These are phyloP conservation scores for Phytophthora melonis DNA, from an alignment of 352 stramenopile species.

Conservation along the genomic window DNA sequence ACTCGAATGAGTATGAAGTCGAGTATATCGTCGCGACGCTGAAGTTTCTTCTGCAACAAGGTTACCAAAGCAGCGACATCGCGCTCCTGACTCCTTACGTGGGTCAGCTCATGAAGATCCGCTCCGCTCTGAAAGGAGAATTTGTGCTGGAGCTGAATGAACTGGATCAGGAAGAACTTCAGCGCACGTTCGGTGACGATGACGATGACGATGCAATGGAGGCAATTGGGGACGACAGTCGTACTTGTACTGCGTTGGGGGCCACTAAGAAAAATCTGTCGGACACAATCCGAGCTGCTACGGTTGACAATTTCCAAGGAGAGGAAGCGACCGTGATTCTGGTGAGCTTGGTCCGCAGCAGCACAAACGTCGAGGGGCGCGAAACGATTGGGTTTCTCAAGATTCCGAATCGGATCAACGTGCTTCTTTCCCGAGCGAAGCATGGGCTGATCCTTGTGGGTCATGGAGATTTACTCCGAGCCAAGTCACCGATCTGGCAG, in stretches of 20 bases:
- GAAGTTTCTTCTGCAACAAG: constrained; percentile 77
- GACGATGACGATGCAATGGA: constrained; percentile 22
- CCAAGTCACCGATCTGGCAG: constrained; percentile 57
- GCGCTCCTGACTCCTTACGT: constrained; percentile 87
- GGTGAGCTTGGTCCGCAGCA: constrained; percentile 71
- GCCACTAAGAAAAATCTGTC: constrained; percentile 43
- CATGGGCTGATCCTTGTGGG: constrained; percentile 71
- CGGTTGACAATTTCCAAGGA: constrained; percentile 82
- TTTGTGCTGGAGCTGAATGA: constrained; percentile 54
- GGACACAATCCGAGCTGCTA: constrained; percentile 52
- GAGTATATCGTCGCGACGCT: constrained; percentile 72
- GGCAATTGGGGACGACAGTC: constrained; percentile 3
- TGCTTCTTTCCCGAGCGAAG: constrained; percentile 70
- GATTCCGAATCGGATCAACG: constrained; percentile 74
- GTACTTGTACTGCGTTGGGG: constrained; percentile 8
- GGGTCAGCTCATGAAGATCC: constrained; percentile 75
- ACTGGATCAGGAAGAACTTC: constrained; percentile 52
- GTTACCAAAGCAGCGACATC: constrained; percentile 69
- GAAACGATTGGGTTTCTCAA: constrained; percentile 77
- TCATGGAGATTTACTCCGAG: constrained; percentile 44
- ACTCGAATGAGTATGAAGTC: constrained; percentile 78
- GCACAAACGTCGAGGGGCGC: constrained; percentile 36
- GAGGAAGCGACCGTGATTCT: constrained; percentile 80
- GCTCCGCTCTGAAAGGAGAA: constrained; percentile 45
- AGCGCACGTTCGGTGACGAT: constrained; percentile 48